Percentiles rank a stretch among this genome's conserved stretches.
phyloP scores from a whole-genome alignment of 345 rosid genomes.

The Acer saccharum region DNA sequence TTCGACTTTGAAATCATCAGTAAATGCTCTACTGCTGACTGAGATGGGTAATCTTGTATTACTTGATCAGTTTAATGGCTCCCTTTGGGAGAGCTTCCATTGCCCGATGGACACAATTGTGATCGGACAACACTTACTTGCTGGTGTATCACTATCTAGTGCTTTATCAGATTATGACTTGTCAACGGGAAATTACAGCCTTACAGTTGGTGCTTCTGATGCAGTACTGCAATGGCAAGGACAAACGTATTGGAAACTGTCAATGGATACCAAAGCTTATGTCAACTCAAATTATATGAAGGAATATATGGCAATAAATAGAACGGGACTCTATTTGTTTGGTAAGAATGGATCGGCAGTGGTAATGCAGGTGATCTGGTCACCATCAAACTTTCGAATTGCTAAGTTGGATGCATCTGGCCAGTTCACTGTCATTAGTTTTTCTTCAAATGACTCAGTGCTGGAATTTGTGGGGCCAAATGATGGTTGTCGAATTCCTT shows the following conservation, averaged over 20 bases:
- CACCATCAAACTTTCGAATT: conserved; percentile 51
- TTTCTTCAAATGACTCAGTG: conserved; percentile 36
- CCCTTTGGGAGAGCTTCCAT: conserved; percentile 83
- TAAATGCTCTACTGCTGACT: conserved; percentile 45
- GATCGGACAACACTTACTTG: conserved; percentile 55
- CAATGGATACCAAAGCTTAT: conserved; percentile 57
- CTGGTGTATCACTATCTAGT: conserved; percentile 45
- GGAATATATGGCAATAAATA: conserved; percentile 61
- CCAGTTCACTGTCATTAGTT: conserved; percentile 46
- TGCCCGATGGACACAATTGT: conserved; percentile 78
- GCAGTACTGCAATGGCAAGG: conserved; percentile 60
- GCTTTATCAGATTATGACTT: conserved; percentile 48
- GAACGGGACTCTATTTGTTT: conserved; percentile 60
- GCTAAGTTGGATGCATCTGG: conserved; percentile 68
- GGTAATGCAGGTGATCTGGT: conserved; percentile 44
- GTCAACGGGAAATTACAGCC: conserved; percentile 62
- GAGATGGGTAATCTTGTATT: conserved; percentile 80
- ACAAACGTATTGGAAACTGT: conserved; percentile 72
- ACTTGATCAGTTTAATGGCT: conserved; percentile 54
- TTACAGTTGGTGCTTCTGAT: conserved; percentile 49
- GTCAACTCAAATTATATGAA: conserved; percentile 39
- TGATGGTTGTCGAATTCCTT: conserved; percentile 66
- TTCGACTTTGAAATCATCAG: conserved; percentile 54
- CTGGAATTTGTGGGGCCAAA: conserved; percentile 62
- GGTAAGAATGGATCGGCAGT: conserved; percentile 59